These are phyloP conservation scores for grape (Vitis vinifera) DNA, from an alignment of 164 flowering plant species.

Conservation along the genomic window DNA sequence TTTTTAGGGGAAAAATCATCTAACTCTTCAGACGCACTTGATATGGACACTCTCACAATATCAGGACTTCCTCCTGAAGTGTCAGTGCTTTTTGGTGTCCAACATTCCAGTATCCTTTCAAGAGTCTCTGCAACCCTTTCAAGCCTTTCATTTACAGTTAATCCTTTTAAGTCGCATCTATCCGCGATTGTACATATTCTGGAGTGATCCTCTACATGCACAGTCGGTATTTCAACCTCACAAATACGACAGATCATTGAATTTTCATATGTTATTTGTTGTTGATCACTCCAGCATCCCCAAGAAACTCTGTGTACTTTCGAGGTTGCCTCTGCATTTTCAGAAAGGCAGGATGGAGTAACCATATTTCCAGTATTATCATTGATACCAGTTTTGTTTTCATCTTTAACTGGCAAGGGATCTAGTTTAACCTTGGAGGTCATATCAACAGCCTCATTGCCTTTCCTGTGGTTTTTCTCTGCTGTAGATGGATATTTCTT, in stretches of 20 bases:
- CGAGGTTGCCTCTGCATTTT: conserved; percentile 33
- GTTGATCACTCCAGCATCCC: conserved; percentile 63
- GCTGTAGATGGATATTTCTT: conserved; percentile 85
- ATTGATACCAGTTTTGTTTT: conserved; percentile 16
- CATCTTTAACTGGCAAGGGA: conserved; percentile 29
- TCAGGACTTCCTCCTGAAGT: conserved; percentile 52
- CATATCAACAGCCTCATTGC: conserved; percentile 33
- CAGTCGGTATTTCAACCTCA: conserved; percentile 91
- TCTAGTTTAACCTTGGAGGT: conserved; percentile 41
- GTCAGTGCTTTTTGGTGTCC: conserved; percentile 59
- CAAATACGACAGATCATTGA: conserved; percentile 94
- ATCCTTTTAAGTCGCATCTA: conserved; percentile 91
- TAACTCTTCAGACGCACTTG: conserved; percentile 40
- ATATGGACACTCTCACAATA: conserved; percentile 35
- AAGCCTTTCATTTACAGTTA: conserved; percentile 83
- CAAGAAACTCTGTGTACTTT: conserved; percentile 41
- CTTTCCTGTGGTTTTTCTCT: conserved; percentile 60
- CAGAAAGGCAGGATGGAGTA: conserved; percentile 33
- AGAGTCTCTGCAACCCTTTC: conserved; percentile 89
- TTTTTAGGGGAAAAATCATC: conserved; percentile 42
- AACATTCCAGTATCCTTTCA: conserved; percentile 73
- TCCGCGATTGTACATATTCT: conserved; percentile 92
- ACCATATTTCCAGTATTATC: conserved; percentile 31
- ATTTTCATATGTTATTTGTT: conserved; percentile 49
- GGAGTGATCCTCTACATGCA: conserved; percentile 93